Evolutionary conservation across 768 basidiomycete species (phyloP).

Genomic region (Xerocomus potaroensis): DNA sequence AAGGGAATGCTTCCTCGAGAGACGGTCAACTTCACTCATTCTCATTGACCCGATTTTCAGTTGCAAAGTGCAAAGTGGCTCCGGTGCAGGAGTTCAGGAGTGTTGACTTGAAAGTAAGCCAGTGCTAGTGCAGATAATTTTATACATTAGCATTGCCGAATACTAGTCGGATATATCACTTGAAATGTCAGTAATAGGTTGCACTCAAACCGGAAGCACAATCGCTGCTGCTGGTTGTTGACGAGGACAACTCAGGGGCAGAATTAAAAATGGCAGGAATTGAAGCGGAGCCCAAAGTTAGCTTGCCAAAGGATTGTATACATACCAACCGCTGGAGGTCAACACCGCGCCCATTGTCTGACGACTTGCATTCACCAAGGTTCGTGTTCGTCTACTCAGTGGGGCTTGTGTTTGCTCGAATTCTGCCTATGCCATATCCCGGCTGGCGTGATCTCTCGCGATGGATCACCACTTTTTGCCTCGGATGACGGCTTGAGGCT

Average conservation of each 20-base stretch:
- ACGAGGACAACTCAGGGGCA: slow-evolving; percentile 3
- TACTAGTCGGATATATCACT: too few species aligned
- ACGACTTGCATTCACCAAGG: slow-evolving; percentile 21
- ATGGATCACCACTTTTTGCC: slow-evolving; percentile 18
- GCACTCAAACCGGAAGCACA: too few species aligned
- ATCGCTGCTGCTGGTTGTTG: too few species aligned
- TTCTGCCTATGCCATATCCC: not conserved
- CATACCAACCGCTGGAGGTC: slow-evolving; percentile 16
- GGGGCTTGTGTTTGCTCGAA: not conserved
- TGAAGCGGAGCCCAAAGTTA: slow-evolving; percentile 24
- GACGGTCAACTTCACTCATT: too few species aligned
- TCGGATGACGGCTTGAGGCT: slow-evolving; percentile 20
- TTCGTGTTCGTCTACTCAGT: slow-evolving; percentile 12
- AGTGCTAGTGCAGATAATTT: too few species aligned
- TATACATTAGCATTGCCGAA: too few species aligned
- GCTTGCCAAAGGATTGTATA: slow-evolving; percentile 3
- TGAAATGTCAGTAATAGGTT: too few species aligned
- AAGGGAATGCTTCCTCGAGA: too few species aligned
- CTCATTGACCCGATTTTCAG: too few species aligned
- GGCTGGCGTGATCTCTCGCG: slow-evolving; percentile 1
- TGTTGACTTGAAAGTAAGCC: too few species aligned
- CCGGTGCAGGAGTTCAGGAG: too few species aligned
- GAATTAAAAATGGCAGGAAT: slow-evolving; percentile 8
- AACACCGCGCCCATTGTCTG: slow-evolving; percentile 15
- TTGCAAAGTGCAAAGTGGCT: too few species aligned